A percentile compares a stretch with the other conserved stretches of the same genome.
Conservation (phyloP, 2,329 filamentous ascomycete genomes). For the Aspergillus latus region DNA sequence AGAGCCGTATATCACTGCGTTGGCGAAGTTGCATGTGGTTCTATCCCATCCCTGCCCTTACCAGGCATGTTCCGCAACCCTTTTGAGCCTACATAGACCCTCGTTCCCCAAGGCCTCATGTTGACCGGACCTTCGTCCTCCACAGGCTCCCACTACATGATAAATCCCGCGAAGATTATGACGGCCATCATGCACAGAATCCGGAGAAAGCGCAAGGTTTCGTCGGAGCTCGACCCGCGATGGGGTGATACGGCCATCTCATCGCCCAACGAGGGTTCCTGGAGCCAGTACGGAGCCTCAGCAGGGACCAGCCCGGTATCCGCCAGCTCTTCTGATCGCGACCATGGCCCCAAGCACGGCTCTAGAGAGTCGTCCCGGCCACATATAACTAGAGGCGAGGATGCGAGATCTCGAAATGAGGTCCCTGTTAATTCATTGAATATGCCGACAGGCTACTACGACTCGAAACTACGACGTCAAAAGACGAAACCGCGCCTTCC, state of each 20-base stretch:
- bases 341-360: constrained; percentile 17
- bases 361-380: constrained; percentile 14
- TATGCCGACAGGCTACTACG: constrained; percentile 34
- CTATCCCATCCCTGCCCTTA: constrained; percentile 1
- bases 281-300: constrained; percentile 39
- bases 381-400: background rate
- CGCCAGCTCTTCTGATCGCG: constrained; percentile 2
- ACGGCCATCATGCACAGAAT: constrained; percentile 33
- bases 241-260: constrained; percentile 44
- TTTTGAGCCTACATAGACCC: constrained; percentile 8
- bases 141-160: constrained; percentile 25
- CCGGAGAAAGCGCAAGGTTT: constrained; percentile 35
- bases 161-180: constrained; percentile 29
- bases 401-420: constrained; percentile 7
- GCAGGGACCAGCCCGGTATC: constrained; percentile 8
- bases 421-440: constrained; percentile 19
- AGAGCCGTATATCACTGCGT: constrained; percentile 8
- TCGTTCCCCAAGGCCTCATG: constrained; percentile 9
- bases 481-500: constrained; percentile 13
- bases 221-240: constrained; percentile 39
- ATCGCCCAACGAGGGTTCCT: constrained; percentile 43
- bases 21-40: constrained; percentile 11
- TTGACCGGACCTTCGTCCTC: constrained; percentile 14
- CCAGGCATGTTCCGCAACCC: background rate
- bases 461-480: constrained; percentile 29